Evolutionary conservation across 306 rosid species (phyloP), one percentile per base, ranked within the genome.

Genomic region (Crotalaria pallida): DNA sequence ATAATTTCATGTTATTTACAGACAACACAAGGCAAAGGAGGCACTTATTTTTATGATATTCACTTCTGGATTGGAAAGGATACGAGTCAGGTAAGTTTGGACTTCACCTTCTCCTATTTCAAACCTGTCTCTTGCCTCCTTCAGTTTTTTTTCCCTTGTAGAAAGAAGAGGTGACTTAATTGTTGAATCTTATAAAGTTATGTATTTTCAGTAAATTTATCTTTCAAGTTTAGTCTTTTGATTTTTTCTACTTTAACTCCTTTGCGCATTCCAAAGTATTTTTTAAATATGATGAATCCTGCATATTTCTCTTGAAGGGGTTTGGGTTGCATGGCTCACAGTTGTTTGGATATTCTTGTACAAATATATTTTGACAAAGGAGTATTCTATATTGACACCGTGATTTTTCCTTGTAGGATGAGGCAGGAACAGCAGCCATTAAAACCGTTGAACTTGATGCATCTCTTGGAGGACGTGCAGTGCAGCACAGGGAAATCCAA

Each of bases 11-110:
- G 27, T 56, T 78, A 53, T 75, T 80, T 87, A 82, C 83, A 95
- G 97, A 89, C 96, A 65, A 65, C 96, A 56, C 99, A 91, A 80
- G 90, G 89, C 82, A 95, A 79, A 87, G 99, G 97, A 49, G 96
- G 99, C 7, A 62, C 89, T 79, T 87, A 84, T 78, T 78, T 86
- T 7, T 84, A 74, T 77, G 99, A 95, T 71, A 86, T 95, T 64
- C 99, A 95, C 88, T 95, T 95, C 78, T 95, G 99, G 99, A 73
- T 95, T 86, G 99, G 99, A 83, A 95, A 83, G 85, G 99, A 95
- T 81, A 86, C 99, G 43, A 95, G 97, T 83, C 97, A 91, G 96
- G 99, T 91, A 58, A 55, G 72, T 71, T 69, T 79, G n/a, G 47
- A 69, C 16, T 51, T 62, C 47, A 12, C 64, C 77, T 65, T 68